These are phyloP conservation scores for Thalassiosira livingstoniorum DNA, from an alignment of 352 stramenopile genomes.

Conservation along the genomic window DNA sequence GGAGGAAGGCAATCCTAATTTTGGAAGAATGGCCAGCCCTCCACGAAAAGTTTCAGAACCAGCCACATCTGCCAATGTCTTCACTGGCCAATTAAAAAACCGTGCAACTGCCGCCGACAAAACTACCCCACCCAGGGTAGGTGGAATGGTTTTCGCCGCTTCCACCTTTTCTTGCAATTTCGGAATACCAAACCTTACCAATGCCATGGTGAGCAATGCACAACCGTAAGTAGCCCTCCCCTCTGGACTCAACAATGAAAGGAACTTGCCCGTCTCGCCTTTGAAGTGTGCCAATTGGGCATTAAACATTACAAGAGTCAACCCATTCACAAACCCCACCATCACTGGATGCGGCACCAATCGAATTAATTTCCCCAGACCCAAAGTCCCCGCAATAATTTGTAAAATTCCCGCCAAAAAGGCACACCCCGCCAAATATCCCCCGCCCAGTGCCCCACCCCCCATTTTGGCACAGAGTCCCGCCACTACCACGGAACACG, in stretches of 20 bases:
- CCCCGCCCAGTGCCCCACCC: no score
- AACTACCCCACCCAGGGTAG: slow-evolving; percentile 68
- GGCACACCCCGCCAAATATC: slow-evolving; percentile 73
- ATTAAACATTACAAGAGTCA: slow-evolving; percentile 94
- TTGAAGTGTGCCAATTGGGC: slow-evolving; percentile 93
- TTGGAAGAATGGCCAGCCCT: slow-evolving; percentile 68
- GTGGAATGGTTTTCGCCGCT: slow-evolving; percentile 63
- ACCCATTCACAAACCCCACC: slow-evolving; percentile 95
- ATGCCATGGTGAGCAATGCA: slow-evolving; percentile 69
- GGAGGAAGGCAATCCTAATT: slow-evolving; percentile 62
- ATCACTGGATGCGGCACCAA: slow-evolving; percentile 94
- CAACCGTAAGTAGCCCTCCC: slow-evolving; percentile 66
- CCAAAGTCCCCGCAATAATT: slow-evolving; percentile 87
- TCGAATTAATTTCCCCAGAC: slow-evolving; percentile 90
- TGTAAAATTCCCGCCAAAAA: slow-evolving; percentile 89
- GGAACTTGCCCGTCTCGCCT: slow-evolving; percentile 47
- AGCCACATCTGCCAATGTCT: slow-evolving; percentile 74
- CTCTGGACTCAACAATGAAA: slow-evolving; percentile 44
- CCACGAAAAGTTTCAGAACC: slow-evolving; percentile 71
- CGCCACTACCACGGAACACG: slow-evolving; percentile 92
- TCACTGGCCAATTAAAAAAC: slow-evolving; percentile 70
- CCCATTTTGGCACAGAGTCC: slow-evolving; percentile 73
- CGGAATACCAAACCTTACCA: slow-evolving; percentile 58
- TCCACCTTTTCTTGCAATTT: slow-evolving; percentile 70
- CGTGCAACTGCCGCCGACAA: slow-evolving; percentile 50